phyloP scores from a whole-genome alignment of 2,329 filamentous ascomycete genomes.

The Talaromyces sp. region DNA sequence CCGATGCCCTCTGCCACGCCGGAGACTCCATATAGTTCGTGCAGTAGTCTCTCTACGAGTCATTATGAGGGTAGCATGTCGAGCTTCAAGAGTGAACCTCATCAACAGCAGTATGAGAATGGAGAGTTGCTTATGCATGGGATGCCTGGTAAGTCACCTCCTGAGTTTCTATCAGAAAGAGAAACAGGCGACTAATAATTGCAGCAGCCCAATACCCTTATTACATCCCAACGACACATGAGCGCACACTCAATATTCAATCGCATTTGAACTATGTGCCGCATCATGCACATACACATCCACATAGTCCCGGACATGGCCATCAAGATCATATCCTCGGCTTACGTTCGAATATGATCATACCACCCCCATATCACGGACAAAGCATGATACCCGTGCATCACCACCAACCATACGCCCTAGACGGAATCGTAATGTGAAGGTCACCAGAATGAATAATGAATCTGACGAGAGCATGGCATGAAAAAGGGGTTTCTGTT shows the following conservation, averaged over 20 bases:
- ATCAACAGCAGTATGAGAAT: slow-evolving; percentile 1
- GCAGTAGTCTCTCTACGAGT: slow-evolving; percentile 16
- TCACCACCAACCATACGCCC: slow-evolving; percentile 7
- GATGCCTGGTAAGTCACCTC: background rate
- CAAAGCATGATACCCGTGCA: background rate
- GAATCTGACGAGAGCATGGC: background rate
- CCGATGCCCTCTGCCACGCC: background rate
- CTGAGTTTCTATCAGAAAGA: background rate
- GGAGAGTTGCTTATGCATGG: slow-evolving; percentile 1
- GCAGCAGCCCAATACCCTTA: slow-evolving; percentile 7
- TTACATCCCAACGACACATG: slow-evolving; percentile 1
- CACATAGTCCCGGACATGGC: background rate
- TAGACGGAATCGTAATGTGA: slow-evolving; percentile 5
- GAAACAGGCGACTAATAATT: background rate
- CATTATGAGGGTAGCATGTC: slow-evolving; percentile 10
- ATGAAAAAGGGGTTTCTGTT: background rate
- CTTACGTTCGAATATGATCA: background rate
- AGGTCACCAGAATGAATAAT: background rate
- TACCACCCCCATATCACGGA: background rate
- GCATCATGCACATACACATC: background rate
- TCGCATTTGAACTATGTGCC: background rate
- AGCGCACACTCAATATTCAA: background rate
- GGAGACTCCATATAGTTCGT: slow-evolving; percentile 18
- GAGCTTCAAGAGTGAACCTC: background rate
- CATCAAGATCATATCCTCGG: background rate